Percentiles rank a stretch among this genome's conserved stretches.
Evolutionary conservation across 2,329 filamentous ascomycete genomes (phyloP).

Genomic region (Harringtonia aguacate): DNA sequence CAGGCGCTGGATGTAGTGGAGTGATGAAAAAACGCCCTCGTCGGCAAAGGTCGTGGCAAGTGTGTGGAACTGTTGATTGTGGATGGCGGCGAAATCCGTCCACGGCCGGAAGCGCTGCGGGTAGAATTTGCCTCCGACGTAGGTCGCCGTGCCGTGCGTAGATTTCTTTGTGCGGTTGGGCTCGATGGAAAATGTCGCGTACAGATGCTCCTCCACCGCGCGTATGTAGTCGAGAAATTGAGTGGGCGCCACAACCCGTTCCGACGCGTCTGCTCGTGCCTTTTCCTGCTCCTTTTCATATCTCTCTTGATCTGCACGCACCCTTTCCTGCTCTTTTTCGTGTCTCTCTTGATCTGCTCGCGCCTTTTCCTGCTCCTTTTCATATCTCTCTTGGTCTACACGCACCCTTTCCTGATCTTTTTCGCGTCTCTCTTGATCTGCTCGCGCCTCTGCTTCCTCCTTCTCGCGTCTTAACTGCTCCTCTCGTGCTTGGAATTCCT

Average conservation of each 20-base stretch:
- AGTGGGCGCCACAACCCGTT: not conserved
- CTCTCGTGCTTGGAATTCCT: too few relatives aligned
- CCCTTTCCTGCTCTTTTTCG: not conserved
- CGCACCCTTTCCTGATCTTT: not conserved
- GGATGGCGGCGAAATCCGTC: not conserved
- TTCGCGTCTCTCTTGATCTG: too few relatives aligned
- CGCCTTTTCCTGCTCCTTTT: not conserved
- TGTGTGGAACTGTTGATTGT: not conserved
- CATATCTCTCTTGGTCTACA: not conserved
- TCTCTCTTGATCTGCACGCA: not conserved
- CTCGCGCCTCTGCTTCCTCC: too few relatives aligned
- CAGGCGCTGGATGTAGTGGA: not conserved
- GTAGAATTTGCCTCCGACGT: not conserved
- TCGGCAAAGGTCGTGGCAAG: not conserved
- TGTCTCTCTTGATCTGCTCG: not conserved
- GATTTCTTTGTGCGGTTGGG: not conserved
- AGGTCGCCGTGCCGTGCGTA: not conserved
- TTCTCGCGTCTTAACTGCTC: too few relatives aligned
- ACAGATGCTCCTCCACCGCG: not conserved
- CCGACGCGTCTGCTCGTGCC: not conserved
- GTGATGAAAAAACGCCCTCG: not conserved
- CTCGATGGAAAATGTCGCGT: not conserved
- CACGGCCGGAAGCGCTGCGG: constrained; percentile 1
- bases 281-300: not conserved
- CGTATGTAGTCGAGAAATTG: not conserved